phyloP scores from a whole-genome alignment of 2,329 filamentous ascomycete species.

The Ustilaginoidea virens region DNA sequence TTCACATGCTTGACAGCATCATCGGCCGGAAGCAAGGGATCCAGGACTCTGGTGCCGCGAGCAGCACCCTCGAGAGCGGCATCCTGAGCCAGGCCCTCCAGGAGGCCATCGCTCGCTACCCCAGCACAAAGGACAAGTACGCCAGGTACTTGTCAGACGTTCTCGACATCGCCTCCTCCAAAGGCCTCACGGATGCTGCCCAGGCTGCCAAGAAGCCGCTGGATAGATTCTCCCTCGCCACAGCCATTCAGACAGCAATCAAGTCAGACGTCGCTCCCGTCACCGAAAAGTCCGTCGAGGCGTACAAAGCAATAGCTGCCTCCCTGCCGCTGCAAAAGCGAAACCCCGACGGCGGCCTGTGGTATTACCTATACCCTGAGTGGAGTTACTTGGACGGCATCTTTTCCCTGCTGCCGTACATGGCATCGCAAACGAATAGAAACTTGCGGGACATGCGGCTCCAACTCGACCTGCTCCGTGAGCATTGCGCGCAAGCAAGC shows the following conservation, averaged over 20 bases:
- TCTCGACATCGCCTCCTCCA: slow-evolving; percentile 6
- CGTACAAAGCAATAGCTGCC: slow-evolving; percentile 7
- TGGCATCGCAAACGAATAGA: slow-evolving; percentile 5
- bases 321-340: slow-evolving; percentile 11
- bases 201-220: slow-evolving; percentile 7
- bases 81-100: slow-evolving; percentile 9
- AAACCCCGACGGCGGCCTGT: slow-evolving; percentile 19
- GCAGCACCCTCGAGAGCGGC: slow-evolving; percentile 11
- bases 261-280: slow-evolving; percentile 1
- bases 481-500: slow-evolving; percentile 3
- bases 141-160: slow-evolving; percentile 6
- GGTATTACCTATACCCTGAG: slow-evolving; percentile 29
- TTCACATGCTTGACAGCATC: slow-evolving; percentile 11
- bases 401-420: slow-evolving; percentile 30
- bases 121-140: slow-evolving; percentile 3
- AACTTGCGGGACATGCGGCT: slow-evolving; percentile 10
- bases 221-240: slow-evolving; percentile 11
- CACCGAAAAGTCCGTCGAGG: slow-evolving; percentile 2
- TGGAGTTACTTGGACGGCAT: slow-evolving; percentile 39
- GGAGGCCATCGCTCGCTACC: slow-evolving; percentile 6
- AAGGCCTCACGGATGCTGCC: slow-evolving; percentile 5
- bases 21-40: slow-evolving; percentile 10
- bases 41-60: slow-evolving; percentile 8
- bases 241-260: slow-evolving; percentile 6
- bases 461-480: slow-evolving; percentile 8